Evolutionary conservation across 352 stramenopile genomes (phyloP).

Genomic region (Phytopythium kandeliae): DNA sequence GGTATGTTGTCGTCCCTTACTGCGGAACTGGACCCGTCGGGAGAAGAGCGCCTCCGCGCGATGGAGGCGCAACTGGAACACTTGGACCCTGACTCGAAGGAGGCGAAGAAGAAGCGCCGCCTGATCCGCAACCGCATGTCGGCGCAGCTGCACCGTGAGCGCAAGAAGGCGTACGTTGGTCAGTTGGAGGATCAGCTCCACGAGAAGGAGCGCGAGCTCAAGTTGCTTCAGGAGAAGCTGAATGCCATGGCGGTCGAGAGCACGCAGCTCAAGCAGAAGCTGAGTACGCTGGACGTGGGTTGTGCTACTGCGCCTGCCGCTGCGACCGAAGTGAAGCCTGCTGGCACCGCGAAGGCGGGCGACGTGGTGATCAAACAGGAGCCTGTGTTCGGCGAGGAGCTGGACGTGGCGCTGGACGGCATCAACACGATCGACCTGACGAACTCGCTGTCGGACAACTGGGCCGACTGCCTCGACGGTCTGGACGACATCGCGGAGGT

Average conservation of each 20-base stretch:
- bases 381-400: slow-evolving; percentile 25
- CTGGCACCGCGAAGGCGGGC: slow-evolving; percentile 8
- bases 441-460: slow-evolving; percentile 24
- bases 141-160: slow-evolving; percentile 80
- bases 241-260: slow-evolving; percentile 62
- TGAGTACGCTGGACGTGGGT: slow-evolving; percentile 14
- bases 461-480: slow-evolving; percentile 48
- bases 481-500: slow-evolving; percentile 57
- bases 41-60: slow-evolving; percentile 69
- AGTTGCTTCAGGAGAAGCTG: slow-evolving; percentile 69
- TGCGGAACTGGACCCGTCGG: slow-evolving; percentile 51
- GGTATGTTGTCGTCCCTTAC: slow-evolving; percentile 20
- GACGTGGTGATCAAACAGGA: slow-evolving; percentile 61
- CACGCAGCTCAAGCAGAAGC: slow-evolving; percentile 53
- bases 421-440: slow-evolving; percentile 20
- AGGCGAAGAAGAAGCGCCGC: slow-evolving; percentile 87
- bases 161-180: slow-evolving; percentile 86
- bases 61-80: slow-evolving; percentile 84
- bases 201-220: slow-evolving; percentile 76
- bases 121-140: slow-evolving; percentile 88
- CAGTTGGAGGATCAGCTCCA: slow-evolving; percentile 81
- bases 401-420: slow-evolving; percentile 20
- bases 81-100: slow-evolving; percentile 83
- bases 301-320: slow-evolving; percentile 39
- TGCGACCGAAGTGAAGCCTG: slow-evolving; percentile 21